A percentile compares a stretch with the other conserved stretches of the same genome.
Conservation (phyloP, 2,329 filamentous ascomycete species). For the Colletotrichum acutatum region DNA sequence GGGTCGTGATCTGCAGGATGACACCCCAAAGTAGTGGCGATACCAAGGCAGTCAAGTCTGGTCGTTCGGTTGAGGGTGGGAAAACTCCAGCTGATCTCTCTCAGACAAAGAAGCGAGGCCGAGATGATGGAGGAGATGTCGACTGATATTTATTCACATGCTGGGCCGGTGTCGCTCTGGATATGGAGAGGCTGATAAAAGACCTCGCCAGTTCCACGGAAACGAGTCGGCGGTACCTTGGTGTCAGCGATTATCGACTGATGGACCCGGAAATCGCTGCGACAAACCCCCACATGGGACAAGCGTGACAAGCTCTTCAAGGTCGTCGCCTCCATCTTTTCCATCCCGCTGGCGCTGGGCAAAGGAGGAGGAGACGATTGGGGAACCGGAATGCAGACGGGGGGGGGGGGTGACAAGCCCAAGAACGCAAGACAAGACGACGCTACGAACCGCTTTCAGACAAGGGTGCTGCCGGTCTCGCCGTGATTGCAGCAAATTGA, state of each 20-base stretch:
- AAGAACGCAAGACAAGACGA: conserved; percentile 15
- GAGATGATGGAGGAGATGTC: not conserved
- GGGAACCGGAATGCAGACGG: not conserved
- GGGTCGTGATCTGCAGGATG: conserved; percentile 26
- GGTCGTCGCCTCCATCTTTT: conserved; percentile 3
- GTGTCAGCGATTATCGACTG: conserved; percentile 4
- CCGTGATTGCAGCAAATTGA: conserved; percentile 29
- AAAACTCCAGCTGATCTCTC: not conserved
- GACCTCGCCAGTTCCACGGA: not conserved
- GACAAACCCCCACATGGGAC: conserved; percentile 21
- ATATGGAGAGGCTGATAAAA: conserved; percentile 26
- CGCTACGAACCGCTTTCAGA: conserved; percentile 13
- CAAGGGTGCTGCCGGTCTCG: conserved; percentile 31
- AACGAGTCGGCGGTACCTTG: not conserved
- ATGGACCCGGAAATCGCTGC: conserved; percentile 25
- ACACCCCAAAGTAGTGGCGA: conserved; percentile 15
- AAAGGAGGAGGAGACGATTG: not conserved
- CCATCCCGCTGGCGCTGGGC: not conserved
- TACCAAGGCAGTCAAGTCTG: conserved; percentile 15
- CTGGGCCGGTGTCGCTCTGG: conserved; percentile 15
- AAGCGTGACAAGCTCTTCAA: conserved; percentile 17
- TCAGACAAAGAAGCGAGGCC: not conserved
- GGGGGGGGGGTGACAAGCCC: not conserved
- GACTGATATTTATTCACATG: conserved; percentile 28
- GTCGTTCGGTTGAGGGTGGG: not conserved